These are phyloP conservation scores for Sarocladium brachiariae DNA, from an alignment of 2,329 filamentous ascomycete species.

Conservation along the genomic window DNA sequence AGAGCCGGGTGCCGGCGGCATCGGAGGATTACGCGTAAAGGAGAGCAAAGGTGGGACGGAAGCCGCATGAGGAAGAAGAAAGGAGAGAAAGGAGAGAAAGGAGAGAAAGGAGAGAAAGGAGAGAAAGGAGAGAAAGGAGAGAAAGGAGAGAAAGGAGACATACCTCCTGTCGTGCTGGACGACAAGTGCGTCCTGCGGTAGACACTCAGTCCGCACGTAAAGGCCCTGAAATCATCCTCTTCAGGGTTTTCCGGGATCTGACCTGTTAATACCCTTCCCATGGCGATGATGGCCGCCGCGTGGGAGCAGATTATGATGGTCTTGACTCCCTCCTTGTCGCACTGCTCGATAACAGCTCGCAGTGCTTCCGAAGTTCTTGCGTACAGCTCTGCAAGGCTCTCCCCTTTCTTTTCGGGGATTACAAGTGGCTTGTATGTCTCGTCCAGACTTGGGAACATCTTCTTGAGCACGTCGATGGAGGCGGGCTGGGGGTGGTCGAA, in stretches of 20 bases:
- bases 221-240: constrained; percentile 76
- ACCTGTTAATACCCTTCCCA: constrained; percentile 77
- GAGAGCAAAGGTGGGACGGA: background rate
- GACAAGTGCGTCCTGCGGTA: constrained; percentile 33
- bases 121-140: background rate
- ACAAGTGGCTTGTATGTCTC: constrained; percentile 35
- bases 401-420: constrained; percentile 49
- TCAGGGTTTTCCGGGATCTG: constrained; percentile 63
- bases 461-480: constrained; percentile 50
- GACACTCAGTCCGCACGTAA: constrained; percentile 72
- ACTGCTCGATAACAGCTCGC: constrained; percentile 60
- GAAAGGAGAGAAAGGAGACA: background rate
- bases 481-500: constrained; percentile 83
- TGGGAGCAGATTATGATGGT: constrained; percentile 80
- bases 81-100: background rate
- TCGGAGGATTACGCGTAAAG: background rate
- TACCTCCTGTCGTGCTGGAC: constrained; percentile 3
- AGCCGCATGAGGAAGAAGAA: too few relatives aligned
- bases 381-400: constrained; percentile 74
- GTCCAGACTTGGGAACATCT: constrained; percentile 60
- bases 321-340: constrained; percentile 63
- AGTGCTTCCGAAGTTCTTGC: constrained; percentile 68
- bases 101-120: background rate
- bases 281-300: constrained; percentile 80
- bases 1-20: background rate